Evolutionary conservation across 768 basidiomycete genomes (phyloP).

Genomic region (Pleurotus tuoliensis): DNA sequence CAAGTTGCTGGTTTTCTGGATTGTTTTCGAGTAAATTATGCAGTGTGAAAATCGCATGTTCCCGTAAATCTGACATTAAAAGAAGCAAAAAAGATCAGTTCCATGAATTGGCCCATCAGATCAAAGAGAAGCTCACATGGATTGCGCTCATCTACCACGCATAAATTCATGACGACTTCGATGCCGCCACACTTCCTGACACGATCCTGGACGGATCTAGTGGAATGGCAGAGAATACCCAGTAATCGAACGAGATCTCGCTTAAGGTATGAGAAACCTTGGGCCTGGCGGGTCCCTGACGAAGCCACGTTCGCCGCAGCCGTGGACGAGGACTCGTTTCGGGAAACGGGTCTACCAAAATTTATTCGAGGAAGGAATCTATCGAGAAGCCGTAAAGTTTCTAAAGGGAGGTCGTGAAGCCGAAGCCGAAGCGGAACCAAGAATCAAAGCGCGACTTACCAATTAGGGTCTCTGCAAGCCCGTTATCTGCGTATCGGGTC

Average conservation of each 20-base stretch:
- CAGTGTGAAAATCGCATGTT: slow-evolving; percentile 86
- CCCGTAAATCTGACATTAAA: slow-evolving; percentile 65
- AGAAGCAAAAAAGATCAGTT: slow-evolving; percentile 1
- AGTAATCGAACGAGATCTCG: slow-evolving; percentile 86
- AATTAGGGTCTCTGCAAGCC: slow-evolving; percentile 50
- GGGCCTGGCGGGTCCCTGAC: slow-evolving; percentile 32
- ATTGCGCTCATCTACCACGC: slow-evolving; percentile 87
- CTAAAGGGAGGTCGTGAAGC: slow-evolving; percentile 33
- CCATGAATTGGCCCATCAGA: slow-evolving; percentile 9
- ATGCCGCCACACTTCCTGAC: slow-evolving; percentile 71
- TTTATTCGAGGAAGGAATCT: slow-evolving; percentile 82
- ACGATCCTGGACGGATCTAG: slow-evolving; percentile 68
- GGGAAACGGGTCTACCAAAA: slow-evolving; percentile 59
- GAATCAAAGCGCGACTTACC: slow-evolving; percentile 37
- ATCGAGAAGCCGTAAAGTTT: slow-evolving; percentile 71
- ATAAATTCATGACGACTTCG: slow-evolving; percentile 80
- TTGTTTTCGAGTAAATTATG: slow-evolving; percentile 77
- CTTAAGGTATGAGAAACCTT: slow-evolving; percentile 82
- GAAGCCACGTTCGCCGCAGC: slow-evolving; percentile 15
- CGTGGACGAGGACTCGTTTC: slow-evolving; percentile 13
- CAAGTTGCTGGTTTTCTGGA: slow-evolving; percentile 72
- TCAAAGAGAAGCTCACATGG: slow-evolving; percentile 54
- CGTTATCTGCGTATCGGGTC: slow-evolving; percentile 29
- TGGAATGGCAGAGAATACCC: slow-evolving; percentile 69
- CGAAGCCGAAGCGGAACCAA: slow-evolving; percentile 9